Conservation (phyloP, 2,329 filamentous ascomycete species). For the Endoconidiophora polonica region DNA sequence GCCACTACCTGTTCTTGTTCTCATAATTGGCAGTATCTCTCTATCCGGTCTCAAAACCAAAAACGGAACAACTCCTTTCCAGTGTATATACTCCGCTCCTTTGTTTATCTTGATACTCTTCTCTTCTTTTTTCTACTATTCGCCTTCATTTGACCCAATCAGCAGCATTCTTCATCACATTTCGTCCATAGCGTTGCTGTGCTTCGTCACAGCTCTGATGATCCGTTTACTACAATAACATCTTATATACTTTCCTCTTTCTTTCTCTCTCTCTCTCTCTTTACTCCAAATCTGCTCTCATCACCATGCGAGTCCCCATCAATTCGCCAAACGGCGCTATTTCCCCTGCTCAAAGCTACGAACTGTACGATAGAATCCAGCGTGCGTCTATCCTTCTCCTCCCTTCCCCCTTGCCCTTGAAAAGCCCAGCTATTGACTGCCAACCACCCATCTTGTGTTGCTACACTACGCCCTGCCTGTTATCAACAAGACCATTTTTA, state of each 20-base stretch:
- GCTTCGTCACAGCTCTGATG: not conserved
- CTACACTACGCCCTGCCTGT: too few relatives aligned
- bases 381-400: too few relatives aligned
- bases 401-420: too few relatives aligned
- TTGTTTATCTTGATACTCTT: not conserved
- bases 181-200: not conserved
- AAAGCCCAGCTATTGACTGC: too few relatives aligned
- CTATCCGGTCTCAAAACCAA: not conserved
- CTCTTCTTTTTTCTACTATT: not conserved
- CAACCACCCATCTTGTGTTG: too few relatives aligned
- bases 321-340: too few relatives aligned
- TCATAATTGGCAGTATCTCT: slow-evolving; percentile 3
- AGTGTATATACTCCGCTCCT: not conserved
- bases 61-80: too few relatives aligned
- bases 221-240: not conserved
- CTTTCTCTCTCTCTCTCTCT: not conserved
- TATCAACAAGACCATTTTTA: not conserved
- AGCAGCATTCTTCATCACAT: not conserved
- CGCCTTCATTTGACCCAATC: not conserved
- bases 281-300: not conserved
- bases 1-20: not conserved
- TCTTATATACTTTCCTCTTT: not conserved
- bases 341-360: too few relatives aligned
- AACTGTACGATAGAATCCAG: too few relatives aligned
- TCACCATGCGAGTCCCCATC: not conserved